A percentile compares a stretch with the other conserved stretches of the same genome.
Conservation (phyloP, 805 yeast genomes). For the Wickerhamomyces ciferrii region DNA sequence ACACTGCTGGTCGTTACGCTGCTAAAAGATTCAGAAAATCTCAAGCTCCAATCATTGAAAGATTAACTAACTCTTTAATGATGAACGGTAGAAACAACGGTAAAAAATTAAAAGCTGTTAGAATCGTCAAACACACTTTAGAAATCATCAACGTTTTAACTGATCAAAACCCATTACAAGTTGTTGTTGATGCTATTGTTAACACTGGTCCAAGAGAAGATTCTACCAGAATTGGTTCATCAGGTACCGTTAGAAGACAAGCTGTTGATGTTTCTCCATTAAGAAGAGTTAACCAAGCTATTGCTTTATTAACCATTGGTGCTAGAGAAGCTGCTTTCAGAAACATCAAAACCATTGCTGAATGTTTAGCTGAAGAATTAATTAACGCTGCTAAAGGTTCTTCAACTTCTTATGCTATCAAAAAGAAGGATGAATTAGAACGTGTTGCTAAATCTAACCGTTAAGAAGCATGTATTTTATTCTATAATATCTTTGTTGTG, state of each 20-base stretch:
- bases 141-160: constrained; percentile 97
- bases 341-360: constrained; percentile 99
- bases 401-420: constrained; percentile 99
- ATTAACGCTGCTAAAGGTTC: constrained; percentile 99
- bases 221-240: constrained; percentile 99
- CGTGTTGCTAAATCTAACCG: constrained; percentile 99
- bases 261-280: constrained; percentile 99
- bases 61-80: constrained; percentile 99
- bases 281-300: constrained; percentile 99
- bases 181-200: constrained; percentile 97
- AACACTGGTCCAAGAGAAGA: constrained; percentile 99
- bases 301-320: constrained; percentile 97
- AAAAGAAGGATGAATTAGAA: constrained; percentile 99
- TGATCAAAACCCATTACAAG: constrained; percentile 99
- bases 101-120: constrained; percentile 99
- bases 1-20: constrained; percentile 99
- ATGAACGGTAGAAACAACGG: constrained; percentile 99
- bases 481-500: constrained; percentile 7
- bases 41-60: constrained; percentile 98
- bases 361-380: constrained; percentile 99
- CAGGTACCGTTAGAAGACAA: constrained; percentile 99
- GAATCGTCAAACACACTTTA: constrained; percentile 98
- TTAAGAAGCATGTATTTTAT: constrained; percentile 42
- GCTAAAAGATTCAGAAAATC: constrained; percentile 99
- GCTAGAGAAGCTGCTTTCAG: constrained; percentile 99